Evolutionary conservation across 2,329 filamentous ascomycete genomes (phyloP).

Genomic region (Dactylonectria estremocensis): DNA sequence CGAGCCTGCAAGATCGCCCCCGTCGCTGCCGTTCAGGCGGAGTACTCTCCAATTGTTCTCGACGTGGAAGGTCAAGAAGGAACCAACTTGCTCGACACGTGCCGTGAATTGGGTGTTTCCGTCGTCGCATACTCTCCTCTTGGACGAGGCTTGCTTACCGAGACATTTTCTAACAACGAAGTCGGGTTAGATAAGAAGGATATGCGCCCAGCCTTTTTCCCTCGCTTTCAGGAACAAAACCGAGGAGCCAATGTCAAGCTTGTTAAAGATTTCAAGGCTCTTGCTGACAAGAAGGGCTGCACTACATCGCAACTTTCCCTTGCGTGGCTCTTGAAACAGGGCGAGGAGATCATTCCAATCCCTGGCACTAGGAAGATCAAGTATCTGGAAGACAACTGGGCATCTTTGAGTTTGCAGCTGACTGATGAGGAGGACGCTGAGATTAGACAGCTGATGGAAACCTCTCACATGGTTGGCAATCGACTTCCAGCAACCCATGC

Average conservation of each 20-base stretch:
- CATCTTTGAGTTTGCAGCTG: slow-evolving; percentile 47
- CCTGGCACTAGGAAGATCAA: slow-evolving; percentile 59
- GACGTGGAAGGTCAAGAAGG: slow-evolving; percentile 68
- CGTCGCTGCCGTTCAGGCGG: slow-evolving; percentile 67
- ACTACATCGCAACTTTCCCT: slow-evolving; percentile 71
- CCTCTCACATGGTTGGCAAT: slow-evolving; percentile 24
- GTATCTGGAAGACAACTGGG: slow-evolving; percentile 60
- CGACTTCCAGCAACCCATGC: no score
- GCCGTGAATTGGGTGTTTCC: slow-evolving; percentile 70
- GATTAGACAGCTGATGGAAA: slow-evolving; percentile 40
- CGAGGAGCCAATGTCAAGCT: slow-evolving; percentile 65
- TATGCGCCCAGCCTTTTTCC: slow-evolving; percentile 11
- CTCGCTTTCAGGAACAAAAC: slow-evolving; percentile 42
- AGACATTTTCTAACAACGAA: slow-evolving; percentile 62
- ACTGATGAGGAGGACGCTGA: slow-evolving; percentile 49
- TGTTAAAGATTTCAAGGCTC: slow-evolving; percentile 62
- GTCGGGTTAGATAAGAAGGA: slow-evolving; percentile 46
- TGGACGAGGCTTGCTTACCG: slow-evolving; percentile 71
- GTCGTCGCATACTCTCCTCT: slow-evolving; percentile 73
- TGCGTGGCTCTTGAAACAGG: slow-evolving; percentile 73
- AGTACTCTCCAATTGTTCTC: slow-evolving; percentile 68
- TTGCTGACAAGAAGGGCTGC: slow-evolving; percentile 67
- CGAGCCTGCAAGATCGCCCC: slow-evolving; percentile 65
- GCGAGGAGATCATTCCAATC: slow-evolving; percentile 70
- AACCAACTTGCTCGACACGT: slow-evolving; percentile 66